Percentiles rank a stretch among this genome's conserved stretches.
Conservation (phyloP, 2,329 filamentous ascomycete species). For the Lasiodiplodia gonubiensis region DNA sequence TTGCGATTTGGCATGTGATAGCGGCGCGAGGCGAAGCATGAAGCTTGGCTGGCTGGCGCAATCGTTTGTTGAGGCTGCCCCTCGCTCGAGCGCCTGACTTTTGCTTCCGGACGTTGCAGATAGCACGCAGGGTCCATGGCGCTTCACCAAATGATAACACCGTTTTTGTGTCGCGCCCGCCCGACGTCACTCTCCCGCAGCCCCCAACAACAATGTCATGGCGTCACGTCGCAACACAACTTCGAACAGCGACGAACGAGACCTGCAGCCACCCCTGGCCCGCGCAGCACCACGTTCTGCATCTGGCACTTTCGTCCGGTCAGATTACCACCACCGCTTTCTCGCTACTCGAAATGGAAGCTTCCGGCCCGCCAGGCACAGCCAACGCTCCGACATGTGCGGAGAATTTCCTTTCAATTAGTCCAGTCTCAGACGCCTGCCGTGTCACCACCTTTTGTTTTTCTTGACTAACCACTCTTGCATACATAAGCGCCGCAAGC, state of each 20-base stretch:
- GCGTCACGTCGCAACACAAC: background rate
- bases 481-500: no score
- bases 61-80: constrained; percentile 7
- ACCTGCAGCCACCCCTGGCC: background rate
- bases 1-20: constrained; percentile 14
- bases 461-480: no score
- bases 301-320: background rate
- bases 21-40: background rate
- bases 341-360: background rate
- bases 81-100: constrained; percentile 1
- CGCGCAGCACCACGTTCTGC: constrained; percentile 5
- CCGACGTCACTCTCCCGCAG: background rate
- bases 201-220: background rate
- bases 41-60: background rate
- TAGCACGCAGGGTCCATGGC: constrained; percentile 11
- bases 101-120: constrained; percentile 7
- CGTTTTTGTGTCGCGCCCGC: background rate
- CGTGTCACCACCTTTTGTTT: no score
- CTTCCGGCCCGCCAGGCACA: background rate
- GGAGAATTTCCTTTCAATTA: no score
- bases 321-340: background rate
- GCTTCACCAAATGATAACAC: constrained; percentile 13
- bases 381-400: no score
- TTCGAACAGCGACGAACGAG: background rate
- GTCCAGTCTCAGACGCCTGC: no score